These are phyloP conservation scores for Melanopsichium pennsylvanicum DNA, from an alignment of 1,284 basidiomycete genomes.

Conservation along the genomic window DNA sequence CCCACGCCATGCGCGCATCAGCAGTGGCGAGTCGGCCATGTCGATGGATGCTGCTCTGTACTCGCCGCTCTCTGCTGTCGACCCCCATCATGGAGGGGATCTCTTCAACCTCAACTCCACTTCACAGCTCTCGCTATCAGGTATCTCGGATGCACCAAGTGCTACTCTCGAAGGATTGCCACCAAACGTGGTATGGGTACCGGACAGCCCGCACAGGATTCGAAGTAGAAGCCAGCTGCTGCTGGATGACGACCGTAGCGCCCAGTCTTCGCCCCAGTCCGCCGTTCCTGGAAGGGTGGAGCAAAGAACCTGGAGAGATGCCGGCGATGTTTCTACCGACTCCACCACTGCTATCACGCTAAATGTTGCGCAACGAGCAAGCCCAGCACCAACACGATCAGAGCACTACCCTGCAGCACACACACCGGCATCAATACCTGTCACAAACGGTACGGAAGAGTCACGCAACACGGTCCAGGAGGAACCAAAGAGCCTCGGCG, in stretches of 20 bases:
- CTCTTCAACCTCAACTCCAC: constrained; percentile 34
- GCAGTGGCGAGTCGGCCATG: constrained; percentile 29
- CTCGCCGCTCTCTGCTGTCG: constrained; percentile 28
- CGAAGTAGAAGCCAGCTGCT: constrained; percentile 21
- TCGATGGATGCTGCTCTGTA: constrained; percentile 20
- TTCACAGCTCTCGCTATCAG: constrained; percentile 38
- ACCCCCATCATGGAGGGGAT: constrained; percentile 9
- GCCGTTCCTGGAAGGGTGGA: constrained; percentile 13
- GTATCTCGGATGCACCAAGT: constrained; percentile 43
- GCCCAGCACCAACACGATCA: constrained; percentile 6
- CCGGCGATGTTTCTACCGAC: constrained; percentile 27
- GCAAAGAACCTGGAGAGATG: constrained; percentile 22
- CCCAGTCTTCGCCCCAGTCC: constrained; percentile 32
- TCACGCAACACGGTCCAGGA: background rate
- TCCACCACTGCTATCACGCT: constrained; percentile 9
- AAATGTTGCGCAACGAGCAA: constrained; percentile 7
- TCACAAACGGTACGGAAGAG: background rate
- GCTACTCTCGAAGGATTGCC: constrained; percentile 33
- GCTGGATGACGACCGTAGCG: constrained; percentile 39
- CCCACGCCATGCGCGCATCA: constrained; percentile 31
- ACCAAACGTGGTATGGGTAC: constrained; percentile 30
- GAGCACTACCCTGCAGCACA: constrained; percentile 6
- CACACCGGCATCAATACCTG: background rate
- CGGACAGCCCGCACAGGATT: constrained; percentile 19
- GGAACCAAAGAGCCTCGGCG: constrained; percentile 4